Base-by-base conservation (phyloP, 164 flowering plant species). In the Tinospora cordifolia region DNA sequence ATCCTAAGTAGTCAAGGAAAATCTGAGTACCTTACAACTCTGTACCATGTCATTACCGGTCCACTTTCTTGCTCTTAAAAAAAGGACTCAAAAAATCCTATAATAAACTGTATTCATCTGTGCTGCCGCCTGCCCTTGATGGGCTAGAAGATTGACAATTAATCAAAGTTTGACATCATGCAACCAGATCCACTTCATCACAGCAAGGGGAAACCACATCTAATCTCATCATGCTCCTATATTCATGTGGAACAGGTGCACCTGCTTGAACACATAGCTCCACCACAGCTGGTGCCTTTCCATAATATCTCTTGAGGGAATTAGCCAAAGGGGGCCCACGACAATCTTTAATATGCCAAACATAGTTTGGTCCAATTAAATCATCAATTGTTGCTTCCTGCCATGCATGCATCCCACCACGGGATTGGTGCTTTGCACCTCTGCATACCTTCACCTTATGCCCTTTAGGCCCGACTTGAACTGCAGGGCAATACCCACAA, bases 401-500 rank as follows among this genome's bases (percentile, higher is more conserved):
- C 97, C 81, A 78, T 34, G 81, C 81, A 51, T 91, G 97, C 79
- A 85, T 39, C 15, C 95, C 97, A 59, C 86, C 76, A 17, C 95
- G 87, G 46, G 86, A 79, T 84, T 88, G 93, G 77, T 91, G 96
- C 79, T 89, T 91, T 30, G 90, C 79, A 26, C 92, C 94, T 77
- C 81, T 87, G 80, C 98, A 93, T 82, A 83, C 83, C 75, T 97
- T 87, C 69, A 88, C 87, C 75, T 88, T 88, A 76, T 91, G 97
- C 58, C 97, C 97, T 78, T 87, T 91, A 1, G 91, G 95, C 65
- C 97, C 95, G 1, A 90, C 97, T 81, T 90, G 91, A 70, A 91
- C 87, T 83, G 90, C 95, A 26, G 85, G 82, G 75, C 97, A 91
- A 65, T 87, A 91, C 8, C 95, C 97, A 73, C 95, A 91, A 8